Evolutionary conservation across 192 early-diverging fungal genomes (phyloP).

Genomic region (Rhizoclosmatium sp.): DNA sequence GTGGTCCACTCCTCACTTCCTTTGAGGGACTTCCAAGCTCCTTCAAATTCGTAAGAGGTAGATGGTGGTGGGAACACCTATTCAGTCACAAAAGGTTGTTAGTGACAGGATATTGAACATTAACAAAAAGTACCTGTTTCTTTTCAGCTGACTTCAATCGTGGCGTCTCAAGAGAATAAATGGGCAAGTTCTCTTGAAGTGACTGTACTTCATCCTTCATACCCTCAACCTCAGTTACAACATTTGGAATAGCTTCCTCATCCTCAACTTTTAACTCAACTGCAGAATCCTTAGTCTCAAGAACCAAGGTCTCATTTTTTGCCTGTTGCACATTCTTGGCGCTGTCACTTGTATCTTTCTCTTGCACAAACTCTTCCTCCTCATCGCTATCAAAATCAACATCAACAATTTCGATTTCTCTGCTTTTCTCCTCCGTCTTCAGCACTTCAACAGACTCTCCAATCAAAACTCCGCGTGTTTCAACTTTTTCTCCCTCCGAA

Average conservation of each 20-base stretch:
- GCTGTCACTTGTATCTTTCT: neutral
- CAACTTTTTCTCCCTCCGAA: neutral
- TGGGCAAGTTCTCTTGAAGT: neutral
- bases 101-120: too few relatives aligned
- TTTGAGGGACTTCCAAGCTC: constrained; percentile 21
- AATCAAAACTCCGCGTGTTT: neutral
- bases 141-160: too few relatives aligned
- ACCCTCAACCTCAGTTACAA: neutral
- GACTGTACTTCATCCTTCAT: neutral
- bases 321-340: too few relatives aligned
- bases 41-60: constrained; percentile 26
- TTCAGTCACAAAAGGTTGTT: neutral
- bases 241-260: neutral
- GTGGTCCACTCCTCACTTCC: neutral
- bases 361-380: constrained; percentile 6
- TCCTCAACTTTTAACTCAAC: neutral
- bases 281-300: neutral
- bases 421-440: neutral
- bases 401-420: constrained; percentile 29
- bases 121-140: too few relatives aligned
- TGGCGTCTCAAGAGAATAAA: too few relatives aligned
- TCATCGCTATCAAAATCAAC: constrained; percentile 34
- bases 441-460: neutral
- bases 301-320: too few relatives aligned
- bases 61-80: neutral